A percentile compares a stretch with the other conserved stretches of the same genome.
These are phyloP conservation scores for Hibiscus mutabilis DNA, from an alignment of 345 rosid species.

Conservation along the genomic window DNA sequence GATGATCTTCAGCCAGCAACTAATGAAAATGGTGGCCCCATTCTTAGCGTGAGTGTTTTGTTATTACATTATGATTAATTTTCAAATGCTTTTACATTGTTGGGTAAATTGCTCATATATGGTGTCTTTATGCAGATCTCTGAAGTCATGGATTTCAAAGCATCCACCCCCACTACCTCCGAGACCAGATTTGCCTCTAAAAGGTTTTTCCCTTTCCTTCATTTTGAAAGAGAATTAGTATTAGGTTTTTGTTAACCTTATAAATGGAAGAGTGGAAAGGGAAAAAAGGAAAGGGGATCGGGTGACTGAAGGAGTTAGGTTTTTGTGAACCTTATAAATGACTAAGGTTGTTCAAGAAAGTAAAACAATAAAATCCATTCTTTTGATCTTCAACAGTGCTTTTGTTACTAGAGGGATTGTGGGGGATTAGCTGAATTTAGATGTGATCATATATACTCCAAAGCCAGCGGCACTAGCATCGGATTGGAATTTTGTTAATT, in stretches of 20 bases:
- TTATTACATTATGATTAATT: background rate
- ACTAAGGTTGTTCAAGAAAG: background rate
- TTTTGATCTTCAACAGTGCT: background rate
- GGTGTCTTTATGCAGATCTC: slow-evolving; percentile 39
- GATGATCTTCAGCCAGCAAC: slow-evolving; percentile 81
- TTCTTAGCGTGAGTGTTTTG: slow-evolving; percentile 63
- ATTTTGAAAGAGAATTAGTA: slow-evolving; percentile 4
- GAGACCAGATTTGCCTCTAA: slow-evolving; percentile 53
- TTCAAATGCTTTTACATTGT: background rate
- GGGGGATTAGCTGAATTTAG: background rate
- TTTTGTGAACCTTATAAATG: background rate
- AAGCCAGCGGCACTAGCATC: background rate
- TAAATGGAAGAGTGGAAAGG: background rate
- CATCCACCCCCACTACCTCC: slow-evolving; percentile 56
- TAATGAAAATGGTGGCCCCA: slow-evolving; percentile 86
- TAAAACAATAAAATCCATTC: background rate
- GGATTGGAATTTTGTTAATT: background rate
- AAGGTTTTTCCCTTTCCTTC: slow-evolving; percentile 37
- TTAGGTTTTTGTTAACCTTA: background rate
- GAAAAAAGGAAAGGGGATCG: background rate
- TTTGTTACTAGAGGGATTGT: background rate
- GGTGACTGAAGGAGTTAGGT: background rate
- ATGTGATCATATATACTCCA: background rate
- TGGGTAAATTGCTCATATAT: slow-evolving; percentile 1
- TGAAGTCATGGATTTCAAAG: slow-evolving; percentile 61